Conservation (phyloP, 2,329 filamentous ascomycete species). For the Fusarium sarcochroum region DNA sequence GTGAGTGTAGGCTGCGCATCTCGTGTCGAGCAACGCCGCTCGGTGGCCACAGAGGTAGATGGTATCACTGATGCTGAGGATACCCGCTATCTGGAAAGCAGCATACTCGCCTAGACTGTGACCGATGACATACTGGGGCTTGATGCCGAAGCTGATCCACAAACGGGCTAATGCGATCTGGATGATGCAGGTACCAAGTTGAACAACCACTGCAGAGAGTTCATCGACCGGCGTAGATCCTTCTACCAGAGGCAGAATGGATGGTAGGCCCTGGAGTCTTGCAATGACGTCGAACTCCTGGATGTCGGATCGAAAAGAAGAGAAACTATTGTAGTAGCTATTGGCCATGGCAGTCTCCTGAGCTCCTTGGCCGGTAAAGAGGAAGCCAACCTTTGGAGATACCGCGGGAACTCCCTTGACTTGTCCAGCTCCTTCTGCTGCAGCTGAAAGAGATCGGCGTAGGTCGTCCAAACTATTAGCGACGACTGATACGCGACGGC, state of each 20-base stretch:
- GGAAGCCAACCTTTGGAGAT: neutral
- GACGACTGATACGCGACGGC: neutral
- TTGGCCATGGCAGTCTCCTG: conserved; percentile 9
- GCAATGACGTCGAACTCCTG: neutral
- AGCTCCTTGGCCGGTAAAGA: neutral
- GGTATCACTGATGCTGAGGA: too few species aligned
- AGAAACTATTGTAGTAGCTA: conserved; percentile 1
- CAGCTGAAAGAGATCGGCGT: neutral
- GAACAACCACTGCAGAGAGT: neutral
- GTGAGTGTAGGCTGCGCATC: too few species aligned
- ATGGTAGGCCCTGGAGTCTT: neutral
- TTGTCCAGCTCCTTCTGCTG: rapidly evolving
- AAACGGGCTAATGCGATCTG: neutral
- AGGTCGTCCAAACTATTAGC: neutral
- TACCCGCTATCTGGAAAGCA: too few species aligned
- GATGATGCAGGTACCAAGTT: neutral
- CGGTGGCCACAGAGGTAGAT: too few species aligned
- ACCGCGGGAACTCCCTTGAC: neutral
- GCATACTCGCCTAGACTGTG: too few species aligned
- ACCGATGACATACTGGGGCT: too few species aligned
- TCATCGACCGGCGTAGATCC: neutral
- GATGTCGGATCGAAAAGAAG: neutral
- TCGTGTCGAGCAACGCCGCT: too few species aligned
- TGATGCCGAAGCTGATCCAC: too few species aligned
- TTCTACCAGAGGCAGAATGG: neutral